These are phyloP conservation scores for Globisporangium uncinulatum DNA, from an alignment of 352 stramenopile species.

Conservation along the genomic window DNA sequence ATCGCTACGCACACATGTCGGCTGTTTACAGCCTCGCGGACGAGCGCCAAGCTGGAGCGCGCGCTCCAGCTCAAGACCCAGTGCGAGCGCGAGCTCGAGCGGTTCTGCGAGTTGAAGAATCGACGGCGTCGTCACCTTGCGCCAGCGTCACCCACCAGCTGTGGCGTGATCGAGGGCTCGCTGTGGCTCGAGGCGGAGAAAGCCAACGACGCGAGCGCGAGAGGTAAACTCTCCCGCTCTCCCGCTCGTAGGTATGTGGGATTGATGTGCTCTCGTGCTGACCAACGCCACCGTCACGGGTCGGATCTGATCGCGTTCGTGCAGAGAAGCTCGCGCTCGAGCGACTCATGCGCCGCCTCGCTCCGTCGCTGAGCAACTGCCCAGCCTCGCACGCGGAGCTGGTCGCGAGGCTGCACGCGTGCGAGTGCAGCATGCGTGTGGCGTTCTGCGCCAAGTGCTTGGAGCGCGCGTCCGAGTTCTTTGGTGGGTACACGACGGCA, in stretches of 20 bases:
- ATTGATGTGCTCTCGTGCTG: background rate
- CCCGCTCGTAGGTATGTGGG: too few relatives aligned
- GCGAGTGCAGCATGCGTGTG: conserved; percentile 46
- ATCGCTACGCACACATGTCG: too few relatives aligned
- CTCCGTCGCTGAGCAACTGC: conserved; percentile 50
- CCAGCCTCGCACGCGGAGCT: conserved; percentile 50
- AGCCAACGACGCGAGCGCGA: conserved; percentile 26
- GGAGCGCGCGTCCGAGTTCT: conserved; percentile 53
- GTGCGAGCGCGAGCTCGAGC: conserved; percentile 44
- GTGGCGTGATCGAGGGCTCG: conserved; percentile 7
- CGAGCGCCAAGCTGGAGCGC: conserved; percentile 43
- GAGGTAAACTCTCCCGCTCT: conserved; percentile 15
- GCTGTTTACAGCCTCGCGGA: conserved; percentile 5
- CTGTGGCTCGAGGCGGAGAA: conserved; percentile 32
- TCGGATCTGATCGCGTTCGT: background rate
- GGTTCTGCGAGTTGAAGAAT: conserved; percentile 38
- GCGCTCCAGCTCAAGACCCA: conserved; percentile 45
- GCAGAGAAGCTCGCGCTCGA: conserved; percentile 55
- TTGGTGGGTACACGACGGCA: conserved; percentile 37
- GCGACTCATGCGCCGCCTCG: conserved; percentile 54
- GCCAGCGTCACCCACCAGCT: conserved; percentile 1
- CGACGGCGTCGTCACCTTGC: conserved; percentile 5
- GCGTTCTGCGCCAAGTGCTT: conserved; percentile 48
- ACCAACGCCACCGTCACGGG: background rate
- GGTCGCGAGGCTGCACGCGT: conserved; percentile 48